Evolutionary conservation across 2,329 filamentous ascomycete species (phyloP).

Genomic region (Beauveria australis): DNA sequence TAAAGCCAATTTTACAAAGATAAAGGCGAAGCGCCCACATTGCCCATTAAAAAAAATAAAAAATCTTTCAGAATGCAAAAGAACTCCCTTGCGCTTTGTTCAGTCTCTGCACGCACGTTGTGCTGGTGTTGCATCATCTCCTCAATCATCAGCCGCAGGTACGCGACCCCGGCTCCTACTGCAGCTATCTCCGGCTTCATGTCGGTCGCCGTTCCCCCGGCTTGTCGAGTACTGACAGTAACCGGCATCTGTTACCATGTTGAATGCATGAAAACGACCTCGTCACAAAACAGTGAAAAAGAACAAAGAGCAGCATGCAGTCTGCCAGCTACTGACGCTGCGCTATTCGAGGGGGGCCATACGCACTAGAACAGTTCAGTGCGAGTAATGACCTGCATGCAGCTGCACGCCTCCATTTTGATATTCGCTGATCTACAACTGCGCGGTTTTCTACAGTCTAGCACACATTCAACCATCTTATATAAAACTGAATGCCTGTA

Average conservation of each 20-base stretch:
- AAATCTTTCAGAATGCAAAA: not conserved
- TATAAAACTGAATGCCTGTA: conserved; percentile 6
- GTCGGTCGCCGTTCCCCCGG: not conserved
- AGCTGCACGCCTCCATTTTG: not conserved
- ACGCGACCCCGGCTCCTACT: not conserved
- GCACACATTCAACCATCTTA: not conserved
- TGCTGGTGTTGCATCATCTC: not conserved
- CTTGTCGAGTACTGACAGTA: not conserved
- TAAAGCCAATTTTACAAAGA: too few relatives aligned
- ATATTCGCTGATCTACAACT: not conserved
- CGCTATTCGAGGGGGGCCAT: not conserved
- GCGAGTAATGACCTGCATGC: conserved; percentile 10
- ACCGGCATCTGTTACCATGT: not conserved
- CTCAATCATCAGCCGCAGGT: not conserved
- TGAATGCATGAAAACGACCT: not conserved
- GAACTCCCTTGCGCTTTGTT: not conserved
- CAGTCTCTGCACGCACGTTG: not conserved
- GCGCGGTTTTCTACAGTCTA: not conserved
- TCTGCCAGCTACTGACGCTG: too few relatives aligned
- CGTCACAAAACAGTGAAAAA: not conserved
- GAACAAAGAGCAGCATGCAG: not conserved
- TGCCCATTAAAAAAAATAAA: not conserved
- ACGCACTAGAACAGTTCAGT: not conserved
- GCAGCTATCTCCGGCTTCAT: not conserved
- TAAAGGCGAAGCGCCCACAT: not conserved